Conservation (phyloP, 805 yeast genomes). For the Kuraishia cidri region DNA sequence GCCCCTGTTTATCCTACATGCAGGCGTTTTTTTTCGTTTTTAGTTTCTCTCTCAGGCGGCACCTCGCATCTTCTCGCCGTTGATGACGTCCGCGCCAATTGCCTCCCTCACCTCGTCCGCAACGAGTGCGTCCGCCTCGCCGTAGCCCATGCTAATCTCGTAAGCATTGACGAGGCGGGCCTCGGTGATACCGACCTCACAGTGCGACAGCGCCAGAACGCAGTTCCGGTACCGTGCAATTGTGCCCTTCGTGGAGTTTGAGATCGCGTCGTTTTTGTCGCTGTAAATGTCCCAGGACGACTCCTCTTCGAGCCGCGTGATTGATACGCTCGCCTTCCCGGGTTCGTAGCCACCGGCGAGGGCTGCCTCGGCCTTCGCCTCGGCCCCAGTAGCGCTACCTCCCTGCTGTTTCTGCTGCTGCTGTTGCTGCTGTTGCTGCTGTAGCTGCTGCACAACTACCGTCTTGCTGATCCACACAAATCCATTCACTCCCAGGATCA, state of each 20-base stretch:
- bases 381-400: slow-evolving; percentile 10
- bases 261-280: slow-evolving; percentile 75
- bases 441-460: not conserved
- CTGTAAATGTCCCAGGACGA: slow-evolving; percentile 93
- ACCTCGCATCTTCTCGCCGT: slow-evolving; percentile 72
- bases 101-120: slow-evolving; percentile 66
- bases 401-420: slow-evolving; percentile 8
- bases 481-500: slow-evolving; percentile 92
- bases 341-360: slow-evolving; percentile 31
- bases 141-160: slow-evolving; percentile 80
- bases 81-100: slow-evolving; percentile 65
- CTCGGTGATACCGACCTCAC: slow-evolving; percentile 84
- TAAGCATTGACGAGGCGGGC: slow-evolving; percentile 72
- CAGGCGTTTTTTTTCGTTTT: too few species aligned
- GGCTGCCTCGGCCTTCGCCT: slow-evolving; percentile 29
- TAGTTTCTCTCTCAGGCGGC: too few species aligned
- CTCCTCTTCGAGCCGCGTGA: slow-evolving; percentile 79
- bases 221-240: slow-evolving; percentile 84
- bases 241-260: slow-evolving; percentile 52
- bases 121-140: slow-evolving; percentile 60
- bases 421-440: too few species aligned
- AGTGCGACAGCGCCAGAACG: slow-evolving; percentile 68
- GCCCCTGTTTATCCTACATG: too few species aligned
- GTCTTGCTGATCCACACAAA: slow-evolving; percentile 87
- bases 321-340: slow-evolving; percentile 55